A percentile compares a stretch with the other conserved stretches of the same genome.
phyloP scores from a whole-genome alignment of 1,139 yeast species.

The Blastobotrys malaysiensis region DNA sequence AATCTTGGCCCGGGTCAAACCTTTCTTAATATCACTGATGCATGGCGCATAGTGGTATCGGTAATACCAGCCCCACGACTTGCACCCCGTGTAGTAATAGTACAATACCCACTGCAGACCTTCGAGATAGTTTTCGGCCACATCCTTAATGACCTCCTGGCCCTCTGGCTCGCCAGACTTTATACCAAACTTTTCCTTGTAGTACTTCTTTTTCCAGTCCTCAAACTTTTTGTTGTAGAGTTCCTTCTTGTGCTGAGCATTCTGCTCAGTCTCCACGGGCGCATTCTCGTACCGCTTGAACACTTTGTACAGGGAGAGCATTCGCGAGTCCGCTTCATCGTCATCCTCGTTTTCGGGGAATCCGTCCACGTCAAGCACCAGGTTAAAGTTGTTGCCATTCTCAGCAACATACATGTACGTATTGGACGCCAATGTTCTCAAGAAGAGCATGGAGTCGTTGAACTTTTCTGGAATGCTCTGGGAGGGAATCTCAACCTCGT shows the following conservation, averaged over 20 bases:
- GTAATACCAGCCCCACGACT: slow-evolving; percentile 94
- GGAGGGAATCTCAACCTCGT: slow-evolving; percentile 12
- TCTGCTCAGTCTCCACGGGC: slow-evolving; percentile 57
- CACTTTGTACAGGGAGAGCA: slow-evolving; percentile 24
- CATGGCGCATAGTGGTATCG: slow-evolving; percentile 88
- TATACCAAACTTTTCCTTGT: slow-evolving; percentile 69
- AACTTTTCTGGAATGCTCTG: neutral
- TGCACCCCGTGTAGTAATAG: slow-evolving; percentile 84
- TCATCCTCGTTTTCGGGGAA: slow-evolving; percentile 54
- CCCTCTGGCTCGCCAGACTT: slow-evolving; percentile 36
- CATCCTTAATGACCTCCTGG: slow-evolving; percentile 49
- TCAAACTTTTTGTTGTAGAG: slow-evolving; percentile 69
- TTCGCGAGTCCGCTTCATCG: slow-evolving; percentile 35
- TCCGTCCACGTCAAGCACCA: slow-evolving; percentile 63
- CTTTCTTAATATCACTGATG: slow-evolving; percentile 75
- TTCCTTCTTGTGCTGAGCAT: slow-evolving; percentile 56
- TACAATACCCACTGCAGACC: slow-evolving; percentile 95
- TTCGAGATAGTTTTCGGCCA: slow-evolving; percentile 79
- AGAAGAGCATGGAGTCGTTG: slow-evolving; percentile 26
- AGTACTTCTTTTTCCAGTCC: slow-evolving; percentile 78
- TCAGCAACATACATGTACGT: slow-evolving; percentile 25
- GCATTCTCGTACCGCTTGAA: slow-evolving; percentile 67
- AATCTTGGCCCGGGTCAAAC: slow-evolving; percentile 52
- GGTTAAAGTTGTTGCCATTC: slow-evolving; percentile 16
- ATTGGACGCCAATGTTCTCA: slow-evolving; percentile 26